Evolutionary conservation across 2,329 filamentous ascomycete species (phyloP), one percentile per base, ranked within the genome.

Genomic region (Hymenoscyphus occultus): DNA sequence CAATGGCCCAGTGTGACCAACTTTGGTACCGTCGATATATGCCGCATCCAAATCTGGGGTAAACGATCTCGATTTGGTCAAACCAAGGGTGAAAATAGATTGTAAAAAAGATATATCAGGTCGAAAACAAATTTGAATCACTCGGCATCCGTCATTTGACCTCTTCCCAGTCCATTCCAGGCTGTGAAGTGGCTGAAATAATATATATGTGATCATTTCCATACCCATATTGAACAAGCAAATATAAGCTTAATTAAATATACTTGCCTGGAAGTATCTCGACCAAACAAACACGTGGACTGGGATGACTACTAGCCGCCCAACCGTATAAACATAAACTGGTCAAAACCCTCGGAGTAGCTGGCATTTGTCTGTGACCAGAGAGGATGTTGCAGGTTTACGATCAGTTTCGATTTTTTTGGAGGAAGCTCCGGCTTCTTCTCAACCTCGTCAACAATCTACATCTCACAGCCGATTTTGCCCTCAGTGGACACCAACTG

Each of bases 111-210:
- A 48, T 16, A n/a, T 48, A 12, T 51, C 5, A 51, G n/a, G 45
- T n/a, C 19, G 31, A 58, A 35, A 39, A 31, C 56, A 58, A 35
- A 58, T 58, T 31, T 60, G 19, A 42, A 28, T 40, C 4, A 61
- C 40, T 60, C 32, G 59, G 59, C 59, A 28, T 22, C 42, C 31
- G 39, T 61, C 59, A 61, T 40, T 61, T 61, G 59, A 61, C 59
- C 10, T 54, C 28, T 35, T 32, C 19, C 3, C 31, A 22, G 14
- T 51, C n/a, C 28, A 19, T 48, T 22, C 28, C 42, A 32, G 42
- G 14, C 42, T 51, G 13, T 54, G 40, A 12, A 28, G 10, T 39
- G 42, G 32, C 28, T 14, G n/a, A 61, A 39, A n/a, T 10, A 35
- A 61, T 54, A 19, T 61, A 42, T 19, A 10, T 6, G 59, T 31